Percentiles rank a stretch among this genome's conserved stretches.
Evolutionary conservation across 2,329 filamentous ascomycete genomes (phyloP).

Genomic region (Raffaelea deltoideospora): DNA sequence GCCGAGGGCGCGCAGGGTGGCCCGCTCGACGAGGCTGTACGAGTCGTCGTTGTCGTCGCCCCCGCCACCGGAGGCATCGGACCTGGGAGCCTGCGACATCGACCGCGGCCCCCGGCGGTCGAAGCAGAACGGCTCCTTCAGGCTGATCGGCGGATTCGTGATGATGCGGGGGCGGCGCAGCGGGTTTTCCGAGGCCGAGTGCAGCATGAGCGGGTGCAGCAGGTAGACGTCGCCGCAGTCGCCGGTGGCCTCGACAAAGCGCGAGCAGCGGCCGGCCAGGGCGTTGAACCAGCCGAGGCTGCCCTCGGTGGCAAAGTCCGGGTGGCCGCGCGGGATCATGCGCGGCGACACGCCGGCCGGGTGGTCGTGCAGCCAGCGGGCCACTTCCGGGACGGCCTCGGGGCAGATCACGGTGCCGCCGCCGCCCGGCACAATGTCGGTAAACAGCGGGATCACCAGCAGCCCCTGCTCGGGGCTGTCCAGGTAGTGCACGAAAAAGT

Average conservation of each 20-base stretch:
- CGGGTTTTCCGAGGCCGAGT: conserved; percentile 35
- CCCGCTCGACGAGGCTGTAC: conserved; percentile 40
- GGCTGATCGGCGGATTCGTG: conserved; percentile 38
- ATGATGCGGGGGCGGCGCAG: conserved; percentile 28
- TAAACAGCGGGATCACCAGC: conserved; percentile 53
- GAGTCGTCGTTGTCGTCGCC: conserved; percentile 10
- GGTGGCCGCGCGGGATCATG: conserved; percentile 41
- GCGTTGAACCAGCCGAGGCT: conserved; percentile 29
- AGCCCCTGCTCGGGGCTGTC: conserved; percentile 56
- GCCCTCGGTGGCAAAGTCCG: conserved; percentile 25
- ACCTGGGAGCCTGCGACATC: too few relatives aligned
- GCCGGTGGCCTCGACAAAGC: conserved; percentile 39
- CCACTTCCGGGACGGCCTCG: conserved; percentile 39
- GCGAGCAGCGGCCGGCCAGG: conserved; percentile 23
- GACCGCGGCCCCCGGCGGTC: too few relatives aligned
- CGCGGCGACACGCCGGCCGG: conserved; percentile 51
- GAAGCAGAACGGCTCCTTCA: conserved; percentile 36
- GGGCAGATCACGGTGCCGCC: conserved; percentile 53
- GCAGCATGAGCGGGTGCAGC: conserved; percentile 45
- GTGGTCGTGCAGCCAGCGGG: conserved; percentile 41
- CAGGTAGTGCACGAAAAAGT: conserved; percentile 59
- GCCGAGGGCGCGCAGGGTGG: conserved; percentile 34
- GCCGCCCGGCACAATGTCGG: conserved; percentile 41
- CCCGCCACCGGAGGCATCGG: too few relatives aligned
- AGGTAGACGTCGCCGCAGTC: conserved; percentile 40